Evolutionary conservation across 352 stramenopile species (phyloP), one percentile per base, ranked within the genome.

Genomic region (Phytophthora citrophthora): DNA sequence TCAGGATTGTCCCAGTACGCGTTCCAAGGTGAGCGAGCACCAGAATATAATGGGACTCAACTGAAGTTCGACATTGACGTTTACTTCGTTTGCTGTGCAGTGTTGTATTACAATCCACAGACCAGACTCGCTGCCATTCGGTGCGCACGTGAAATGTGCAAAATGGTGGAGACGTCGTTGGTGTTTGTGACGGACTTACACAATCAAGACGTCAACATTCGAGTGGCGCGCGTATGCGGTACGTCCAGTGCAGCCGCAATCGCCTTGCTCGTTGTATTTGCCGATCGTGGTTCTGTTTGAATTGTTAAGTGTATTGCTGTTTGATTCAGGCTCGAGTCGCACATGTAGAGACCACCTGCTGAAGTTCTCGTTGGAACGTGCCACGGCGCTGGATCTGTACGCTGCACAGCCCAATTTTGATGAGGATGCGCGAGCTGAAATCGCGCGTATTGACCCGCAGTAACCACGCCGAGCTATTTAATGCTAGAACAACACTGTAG

Each of bases 81-180:
- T 23, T 5, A 12, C 7, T 46, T 51, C 55, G 36, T 32, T 20
- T 66, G 23, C 53, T 54, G 11, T 53, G 1, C 47, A 93, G 83
- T 91, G 51, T 29, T 93, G 15, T 91, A 90, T 45, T 90, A 77
- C 60, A 88, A 83, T 48, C 46, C 65, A 12, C 54, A 83, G 26
- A 93, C 82, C 15, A 71, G 52, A 41, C 31, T 91, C 12, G 76
- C 77, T 26, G 82, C 77, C 16, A 76, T 91, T 52, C 80, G 84
- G 11, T 93, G 84, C 34, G 79, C 82, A 9, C 76, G 84, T 13
- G 83, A 91, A 59, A 71, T 87, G 70, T 82, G 70, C 58, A 90
- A 90, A 56, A 71, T 90, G 51, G 80, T 93, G 15, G 82, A 93
- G 69, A 84, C 78, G 50, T 89, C 82, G 52, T 54, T 93, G 26